Percentiles rank a stretch among this genome's conserved stretches.
These are phyloP conservation scores for Nothophoma quercina DNA, from an alignment of 2,329 filamentous ascomycete genomes.

Conservation along the genomic window DNA sequence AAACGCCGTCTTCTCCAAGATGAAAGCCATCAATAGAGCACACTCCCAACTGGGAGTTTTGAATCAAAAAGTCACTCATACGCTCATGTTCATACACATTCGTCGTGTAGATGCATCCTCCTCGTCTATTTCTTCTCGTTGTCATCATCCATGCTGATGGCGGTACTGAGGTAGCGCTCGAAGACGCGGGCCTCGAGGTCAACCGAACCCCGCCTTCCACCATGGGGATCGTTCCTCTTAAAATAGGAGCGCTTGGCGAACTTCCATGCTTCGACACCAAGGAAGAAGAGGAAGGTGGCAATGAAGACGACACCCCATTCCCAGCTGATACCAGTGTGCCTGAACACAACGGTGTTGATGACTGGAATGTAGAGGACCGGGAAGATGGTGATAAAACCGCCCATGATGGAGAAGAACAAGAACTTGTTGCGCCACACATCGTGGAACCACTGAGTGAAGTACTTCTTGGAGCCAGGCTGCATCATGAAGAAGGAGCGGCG, in stretches of 20 bases:
- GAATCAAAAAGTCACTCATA: slow-evolving; percentile 4
- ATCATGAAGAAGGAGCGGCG: slow-evolving; percentile 78
- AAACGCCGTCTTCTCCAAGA: slow-evolving; percentile 24
- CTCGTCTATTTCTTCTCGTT: slow-evolving; percentile 36
- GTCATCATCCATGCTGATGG: slow-evolving; percentile 40
- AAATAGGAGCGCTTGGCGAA: slow-evolving; percentile 64
- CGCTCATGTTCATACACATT: neutral
- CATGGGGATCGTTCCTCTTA: slow-evolving; percentile 33
- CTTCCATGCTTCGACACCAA: slow-evolving; percentile 72
- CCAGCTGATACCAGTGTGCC: slow-evolving; percentile 70
- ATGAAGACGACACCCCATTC: slow-evolving; percentile 75
- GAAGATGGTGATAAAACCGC: slow-evolving; percentile 41
- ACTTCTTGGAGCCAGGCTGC: slow-evolving; percentile 67
- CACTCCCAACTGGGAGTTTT: slow-evolving; percentile 13
- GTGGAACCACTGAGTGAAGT: slow-evolving; percentile 66
- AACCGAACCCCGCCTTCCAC: slow-evolving; percentile 35
- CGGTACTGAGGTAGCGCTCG: slow-evolving; percentile 44
- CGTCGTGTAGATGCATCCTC: neutral
- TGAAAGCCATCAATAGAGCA: slow-evolving; percentile 7
- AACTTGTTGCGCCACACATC: slow-evolving; percentile 78
- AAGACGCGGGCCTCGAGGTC: slow-evolving; percentile 43
- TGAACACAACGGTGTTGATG: slow-evolving; percentile 70
- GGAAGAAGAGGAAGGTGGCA: slow-evolving; percentile 68
- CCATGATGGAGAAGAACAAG: slow-evolving; percentile 56
- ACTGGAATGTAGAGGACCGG: slow-evolving; percentile 68